Evolutionary conservation across 768 basidiomycete species (phyloP).

Genomic region (Lentinus brumalis): DNA sequence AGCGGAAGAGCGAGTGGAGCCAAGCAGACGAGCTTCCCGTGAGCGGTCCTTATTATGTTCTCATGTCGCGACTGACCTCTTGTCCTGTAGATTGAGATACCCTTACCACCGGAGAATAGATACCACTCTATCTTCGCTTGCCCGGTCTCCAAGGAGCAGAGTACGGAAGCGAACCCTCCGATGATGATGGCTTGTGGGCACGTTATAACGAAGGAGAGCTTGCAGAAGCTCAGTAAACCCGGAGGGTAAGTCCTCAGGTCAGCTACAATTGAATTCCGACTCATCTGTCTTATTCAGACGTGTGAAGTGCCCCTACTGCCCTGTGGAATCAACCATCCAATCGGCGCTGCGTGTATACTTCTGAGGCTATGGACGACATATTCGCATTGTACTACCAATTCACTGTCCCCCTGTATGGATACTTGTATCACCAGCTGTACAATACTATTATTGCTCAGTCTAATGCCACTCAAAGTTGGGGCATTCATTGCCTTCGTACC

Average conservation of each 20-base stretch:
- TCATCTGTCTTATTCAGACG: constrained; percentile 48
- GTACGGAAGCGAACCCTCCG: constrained; percentile 89
- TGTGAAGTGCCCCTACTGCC: constrained; percentile 97
- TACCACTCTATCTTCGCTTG: constrained; percentile 98
- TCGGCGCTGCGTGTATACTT: constrained; percentile 69
- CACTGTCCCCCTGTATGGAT: neutral
- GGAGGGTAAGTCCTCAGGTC: constrained; percentile 60
- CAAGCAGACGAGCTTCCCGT: constrained; percentile 90
- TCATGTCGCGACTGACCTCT: neutral
- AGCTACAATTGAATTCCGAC: neutral
- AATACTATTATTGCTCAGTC: neutral
- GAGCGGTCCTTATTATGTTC: constrained; percentile 16
- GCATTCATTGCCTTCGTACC: no score
- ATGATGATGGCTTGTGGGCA: constrained; percentile 99
- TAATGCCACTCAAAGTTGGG: no score
- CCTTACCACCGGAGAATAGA: constrained; percentile 78
- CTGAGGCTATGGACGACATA: constrained; percentile 32
- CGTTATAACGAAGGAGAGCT: constrained; percentile 89
- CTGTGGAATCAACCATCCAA: constrained; percentile 65
- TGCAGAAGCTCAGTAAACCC: constrained; percentile 86
- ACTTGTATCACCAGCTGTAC: neutral
- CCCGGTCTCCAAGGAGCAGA: constrained; percentile 97
- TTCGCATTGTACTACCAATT: neutral
- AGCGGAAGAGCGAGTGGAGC: constrained; percentile 91
- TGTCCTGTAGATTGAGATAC: constrained; percentile 82